Evolutionary conservation across 2,329 filamentous ascomycete species (phyloP), one percentile per base, ranked within the genome.

Genomic region (Helminthosporium solani): DNA sequence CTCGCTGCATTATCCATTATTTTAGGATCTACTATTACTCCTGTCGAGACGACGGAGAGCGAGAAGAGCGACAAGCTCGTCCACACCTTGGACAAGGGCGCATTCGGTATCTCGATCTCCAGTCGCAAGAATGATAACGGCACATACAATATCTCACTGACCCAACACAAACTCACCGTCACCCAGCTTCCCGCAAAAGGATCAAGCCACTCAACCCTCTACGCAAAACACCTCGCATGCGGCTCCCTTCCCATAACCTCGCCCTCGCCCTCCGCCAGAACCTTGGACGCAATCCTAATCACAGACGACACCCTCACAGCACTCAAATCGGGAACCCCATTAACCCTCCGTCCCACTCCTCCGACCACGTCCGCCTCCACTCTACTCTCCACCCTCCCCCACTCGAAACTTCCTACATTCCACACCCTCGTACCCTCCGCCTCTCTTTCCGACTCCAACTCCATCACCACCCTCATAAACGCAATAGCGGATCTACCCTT

Each of bases 231-330:
- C 35, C 41, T 68, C 7, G 62, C 63, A 8, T 56, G 53, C 8
- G 63, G 65, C 33, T 63, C 60, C 7, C 40, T 70, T 1, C 65
- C 65, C 2, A 65, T 55, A n/a, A n/a, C n/a, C n/a, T n/a, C n/a
- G n/a, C n/a, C n/a, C 36, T 51, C 52, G 2, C 53, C 56, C 19
- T 53, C 65, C 21, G 40, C 47, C 2, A 54, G 50, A 2, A 41
- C 40, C 15, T 38, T 58, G 2, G 52, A 57, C 44, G 59, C 58
- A 27, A 59, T 68, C n/a, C 44, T 63, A 33, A 52, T 68, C 40
- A 63, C 52, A 11, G n/a, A 46, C 2, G 48, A 60, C 0, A 53
- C 59, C 2, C 44, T 67, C 11, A 46, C 57, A 33, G 42, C 50
- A 0, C 21, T 67, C 1, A 50, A 50, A 44, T 15, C 46, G 16